These are phyloP conservation scores for Aspergillus mulundensis DNA, from an alignment of 495 filamentous ascomycete species.

Conservation along the genomic window DNA sequence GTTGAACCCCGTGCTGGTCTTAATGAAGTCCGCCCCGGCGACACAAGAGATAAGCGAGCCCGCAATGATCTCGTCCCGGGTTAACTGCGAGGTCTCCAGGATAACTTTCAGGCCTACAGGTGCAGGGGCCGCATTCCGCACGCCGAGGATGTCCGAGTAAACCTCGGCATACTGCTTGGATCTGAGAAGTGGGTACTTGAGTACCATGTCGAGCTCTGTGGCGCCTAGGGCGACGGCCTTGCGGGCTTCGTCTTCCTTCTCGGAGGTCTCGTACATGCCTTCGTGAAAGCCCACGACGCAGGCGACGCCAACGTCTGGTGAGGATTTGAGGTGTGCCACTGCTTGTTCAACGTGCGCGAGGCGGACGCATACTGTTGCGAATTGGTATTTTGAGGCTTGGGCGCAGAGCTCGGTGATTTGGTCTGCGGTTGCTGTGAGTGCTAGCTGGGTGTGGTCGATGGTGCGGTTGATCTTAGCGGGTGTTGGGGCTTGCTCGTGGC, in stretches of 20 bases:
- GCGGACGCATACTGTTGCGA: conserved; percentile 61
- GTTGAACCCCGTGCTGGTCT: conserved; percentile 67
- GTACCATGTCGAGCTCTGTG: conserved; percentile 63
- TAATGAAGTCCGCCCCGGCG: conserved; percentile 62
- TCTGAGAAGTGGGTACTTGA: conserved; percentile 55
- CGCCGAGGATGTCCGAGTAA: conserved; percentile 54
- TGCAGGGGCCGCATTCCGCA: conserved; percentile 47
- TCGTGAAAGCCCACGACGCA: conserved; percentile 68
- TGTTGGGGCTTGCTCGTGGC: conserved; percentile 21
- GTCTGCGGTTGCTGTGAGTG: conserved; percentile 44
- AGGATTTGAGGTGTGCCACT: conserved; percentile 46
- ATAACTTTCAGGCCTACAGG: conserved; percentile 59
- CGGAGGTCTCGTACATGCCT: conserved; percentile 50
- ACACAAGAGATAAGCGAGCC: conserved; percentile 54
- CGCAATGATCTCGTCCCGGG: conserved; percentile 52
- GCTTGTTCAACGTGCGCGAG: conserved; percentile 49
- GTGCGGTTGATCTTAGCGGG: conserved; percentile 28
- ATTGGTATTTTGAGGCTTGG: conserved; percentile 55
- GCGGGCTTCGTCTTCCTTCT: conserved; percentile 53
- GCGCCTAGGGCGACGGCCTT: conserved; percentile 57
- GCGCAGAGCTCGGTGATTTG: conserved; percentile 61
- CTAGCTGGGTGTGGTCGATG: conserved; percentile 67
- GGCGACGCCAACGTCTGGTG: conserved; percentile 48
- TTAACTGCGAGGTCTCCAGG: conserved; percentile 59
- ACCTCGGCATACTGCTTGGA: conserved; percentile 45